Conservation (phyloP, 306 rosid genomes). For the Inga laurina region DNA sequence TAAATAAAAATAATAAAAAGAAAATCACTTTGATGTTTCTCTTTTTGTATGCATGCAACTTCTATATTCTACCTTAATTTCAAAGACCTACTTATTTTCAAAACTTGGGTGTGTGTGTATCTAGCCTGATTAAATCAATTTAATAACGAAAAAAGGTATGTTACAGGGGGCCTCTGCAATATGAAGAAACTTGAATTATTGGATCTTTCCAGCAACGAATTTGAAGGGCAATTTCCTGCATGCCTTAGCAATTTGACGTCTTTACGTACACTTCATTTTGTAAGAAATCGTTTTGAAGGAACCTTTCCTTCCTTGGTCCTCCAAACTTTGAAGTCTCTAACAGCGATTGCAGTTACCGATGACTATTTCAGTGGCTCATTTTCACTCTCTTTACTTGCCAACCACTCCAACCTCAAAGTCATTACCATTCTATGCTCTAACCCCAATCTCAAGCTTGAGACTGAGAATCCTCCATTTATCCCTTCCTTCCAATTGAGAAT, state of each 20-base stretch:
- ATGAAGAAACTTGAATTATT: constrained; percentile 8
- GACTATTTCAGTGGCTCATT: constrained; percentile 24
- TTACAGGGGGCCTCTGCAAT: constrained; percentile 16
- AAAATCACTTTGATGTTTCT: too few species aligned
- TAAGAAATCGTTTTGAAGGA: background rate
- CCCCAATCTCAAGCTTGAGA: constrained; percentile 20
- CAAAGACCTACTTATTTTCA: too few species aligned
- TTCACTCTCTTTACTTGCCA: constrained; percentile 11
- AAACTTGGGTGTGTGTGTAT: too few species aligned
- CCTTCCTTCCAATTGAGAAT: constrained; percentile 28
- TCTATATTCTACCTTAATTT: too few species aligned
- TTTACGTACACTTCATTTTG: background rate
- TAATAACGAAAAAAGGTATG: too few species aligned
- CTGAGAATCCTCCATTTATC: constrained; percentile 14
- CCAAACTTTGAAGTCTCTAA: background rate
- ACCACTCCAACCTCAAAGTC: constrained; percentile 21
- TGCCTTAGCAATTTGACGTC: constrained; percentile 16
- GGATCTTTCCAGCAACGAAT: background rate
- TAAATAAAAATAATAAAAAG: too few species aligned
- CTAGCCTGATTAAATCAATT: background rate
- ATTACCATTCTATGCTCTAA: background rate
- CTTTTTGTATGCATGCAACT: too few species aligned
- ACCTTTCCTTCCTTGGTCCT: background rate
- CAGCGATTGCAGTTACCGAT: background rate
- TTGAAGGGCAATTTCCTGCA: background rate